Evolutionary conservation across 2,329 filamentous ascomycete genomes (phyloP).

Genomic region (Penicillium thymicola): DNA sequence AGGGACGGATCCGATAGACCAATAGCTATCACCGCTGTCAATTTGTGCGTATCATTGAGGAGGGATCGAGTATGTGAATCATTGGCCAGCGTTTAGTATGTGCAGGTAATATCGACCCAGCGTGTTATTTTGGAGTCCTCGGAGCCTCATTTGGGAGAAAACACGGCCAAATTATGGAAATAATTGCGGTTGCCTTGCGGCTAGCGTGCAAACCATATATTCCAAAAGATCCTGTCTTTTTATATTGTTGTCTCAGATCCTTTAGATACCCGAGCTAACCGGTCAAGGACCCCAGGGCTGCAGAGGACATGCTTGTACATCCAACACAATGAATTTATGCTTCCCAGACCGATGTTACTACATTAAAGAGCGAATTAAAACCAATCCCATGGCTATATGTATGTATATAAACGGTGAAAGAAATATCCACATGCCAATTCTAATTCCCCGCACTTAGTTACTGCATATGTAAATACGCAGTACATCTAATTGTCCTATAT

Average conservation of each 20-base stretch:
- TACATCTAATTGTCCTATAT: neutral
- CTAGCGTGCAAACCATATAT: conserved; percentile 1
- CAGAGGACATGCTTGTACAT: neutral
- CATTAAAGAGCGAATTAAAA: neutral
- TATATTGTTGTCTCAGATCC: neutral
- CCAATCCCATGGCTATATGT: neutral
- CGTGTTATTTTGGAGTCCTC: neutral
- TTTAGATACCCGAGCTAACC: neutral
- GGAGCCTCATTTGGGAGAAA: conserved; percentile 1
- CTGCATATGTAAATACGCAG: neutral
- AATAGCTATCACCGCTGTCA: neutral
- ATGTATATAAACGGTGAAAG: neutral
- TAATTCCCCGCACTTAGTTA: neutral
- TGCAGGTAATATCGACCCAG: neutral
- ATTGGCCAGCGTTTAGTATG: neutral
- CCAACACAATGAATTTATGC: neutral
- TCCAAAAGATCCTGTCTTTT: neutral
- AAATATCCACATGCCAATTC: neutral
- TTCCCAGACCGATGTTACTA: neutral
- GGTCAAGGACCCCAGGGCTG: neutral
- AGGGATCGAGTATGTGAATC: neutral
- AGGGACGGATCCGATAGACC: neutral
- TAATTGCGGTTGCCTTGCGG: neutral
- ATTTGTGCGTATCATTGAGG: neutral
- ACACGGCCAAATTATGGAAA: neutral